Evolutionary conservation across 305 asterid genomes (phyloP).

Genomic region (Fraxinus sp.): DNA sequence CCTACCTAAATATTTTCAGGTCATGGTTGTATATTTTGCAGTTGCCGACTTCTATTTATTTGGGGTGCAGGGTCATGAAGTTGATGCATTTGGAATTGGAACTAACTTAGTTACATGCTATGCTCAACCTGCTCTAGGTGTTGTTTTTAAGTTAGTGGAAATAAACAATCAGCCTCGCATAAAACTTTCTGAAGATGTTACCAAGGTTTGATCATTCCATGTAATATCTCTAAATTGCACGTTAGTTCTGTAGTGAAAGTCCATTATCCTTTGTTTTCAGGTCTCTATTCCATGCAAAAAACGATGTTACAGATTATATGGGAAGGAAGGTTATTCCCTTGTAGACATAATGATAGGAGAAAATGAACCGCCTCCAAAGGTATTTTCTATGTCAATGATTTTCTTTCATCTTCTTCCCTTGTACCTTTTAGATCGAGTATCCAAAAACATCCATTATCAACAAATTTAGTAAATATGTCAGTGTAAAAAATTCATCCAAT

Average conservation of each 20-base stretch:
- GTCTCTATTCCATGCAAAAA: constrained; percentile 98
- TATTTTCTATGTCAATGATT: constrained; percentile 20
- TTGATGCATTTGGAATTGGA: constrained; percentile 94
- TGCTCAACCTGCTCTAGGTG: constrained; percentile 97
- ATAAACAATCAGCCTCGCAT: constrained; percentile 96
- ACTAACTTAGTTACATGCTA: constrained; percentile 97
- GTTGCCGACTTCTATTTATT: not conserved
- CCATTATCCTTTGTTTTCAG: constrained; percentile 43
- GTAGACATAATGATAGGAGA: constrained; percentile 94
- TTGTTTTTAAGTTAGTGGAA: constrained; percentile 94
- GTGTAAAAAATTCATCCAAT: too few relatives aligned
- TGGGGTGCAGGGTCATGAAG: constrained; percentile 80
- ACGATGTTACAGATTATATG: constrained; percentile 85
- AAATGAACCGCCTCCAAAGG: constrained; percentile 94
- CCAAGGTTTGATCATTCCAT: constrained; percentile 65
- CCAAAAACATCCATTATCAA: not conserved
- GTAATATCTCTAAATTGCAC: constrained; percentile 6
- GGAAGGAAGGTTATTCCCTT: constrained; percentile 95
- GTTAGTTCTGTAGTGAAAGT: constrained; percentile 12
- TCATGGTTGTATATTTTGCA: constrained; percentile 13
- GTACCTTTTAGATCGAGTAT: not conserved
- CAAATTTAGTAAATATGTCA: not conserved
- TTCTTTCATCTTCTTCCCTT: not conserved
- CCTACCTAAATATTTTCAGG: constrained; percentile 1
- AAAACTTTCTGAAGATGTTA: constrained; percentile 94